Base-by-base conservation (phyloP, 2,329 filamentous ascomycete species). In the Fusarium mundagurra region DNA sequence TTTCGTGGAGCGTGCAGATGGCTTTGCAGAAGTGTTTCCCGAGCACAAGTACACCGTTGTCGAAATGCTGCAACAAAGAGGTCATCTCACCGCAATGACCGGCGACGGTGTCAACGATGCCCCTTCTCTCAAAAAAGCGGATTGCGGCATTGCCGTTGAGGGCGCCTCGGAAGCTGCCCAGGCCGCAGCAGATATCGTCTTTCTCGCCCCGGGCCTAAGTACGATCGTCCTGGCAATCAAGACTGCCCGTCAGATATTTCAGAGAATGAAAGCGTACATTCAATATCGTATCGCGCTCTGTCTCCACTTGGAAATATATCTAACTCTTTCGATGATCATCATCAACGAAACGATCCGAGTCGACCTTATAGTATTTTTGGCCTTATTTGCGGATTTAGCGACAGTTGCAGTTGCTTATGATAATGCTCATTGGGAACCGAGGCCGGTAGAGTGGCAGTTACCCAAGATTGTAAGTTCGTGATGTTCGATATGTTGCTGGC, bases 221-320 rank as follows among this genome's bases (percentile, higher is more conserved):
- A 73, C 71, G 0, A 73, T 73, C 0, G 71, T 73, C 0, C 0
- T 73, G 4, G 71, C 71, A 0, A 73, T 73, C 8, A 73, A 73
- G 0, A 73, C 71, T 0, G 61, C 71, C 0, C 61, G 71, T 0
- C 67, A 73, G 1, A 74, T 74, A 3, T 74, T 74, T 4, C 68
- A 74, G 14, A 44, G 60, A 17, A 74, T 74, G 68, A 74, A 74
- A 27, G 72, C 68, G 1, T 74, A 74, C 2, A 75, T 74, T 2
- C 72, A 74, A 38, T 73, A 73, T 1, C 71, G 71, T 39, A 73
- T 73, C 2, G 71, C 71, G 2, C 41, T 73, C 0, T 73, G 67
- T 12, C 58, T 73, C 0, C 71, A 74, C 1, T 13, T 68, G 5
- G 71, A 73, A 0, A 73, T 74, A 1, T 73, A 72, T 41, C 48